These are phyloP conservation scores for Drechslerella coelobrocha DNA, from an alignment of 2,329 filamentous ascomycete species.

Conservation along the genomic window DNA sequence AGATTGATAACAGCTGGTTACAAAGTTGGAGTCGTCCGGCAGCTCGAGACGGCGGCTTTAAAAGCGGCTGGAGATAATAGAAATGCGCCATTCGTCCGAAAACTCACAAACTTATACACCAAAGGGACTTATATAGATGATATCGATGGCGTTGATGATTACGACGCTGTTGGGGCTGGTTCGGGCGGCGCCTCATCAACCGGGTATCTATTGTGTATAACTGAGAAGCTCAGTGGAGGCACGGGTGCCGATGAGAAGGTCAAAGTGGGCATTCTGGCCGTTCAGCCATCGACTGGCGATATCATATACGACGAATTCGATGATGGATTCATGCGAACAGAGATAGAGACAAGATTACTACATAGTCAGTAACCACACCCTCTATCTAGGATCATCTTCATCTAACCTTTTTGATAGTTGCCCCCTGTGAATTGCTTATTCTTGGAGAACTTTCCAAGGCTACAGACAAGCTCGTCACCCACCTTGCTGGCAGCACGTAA, in stretches of 20 bases:
- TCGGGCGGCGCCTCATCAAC: slow-evolving; percentile 70
- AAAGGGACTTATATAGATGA: slow-evolving; percentile 98
- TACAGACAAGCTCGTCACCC: slow-evolving; percentile 88
- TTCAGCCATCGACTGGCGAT: slow-evolving; percentile 93
- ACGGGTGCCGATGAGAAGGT: slow-evolving; percentile 91
- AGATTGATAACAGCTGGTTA: slow-evolving; percentile 83
- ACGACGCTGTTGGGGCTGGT: slow-evolving; percentile 48
- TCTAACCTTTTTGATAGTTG: slow-evolving; percentile 61
- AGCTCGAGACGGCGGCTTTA: slow-evolving; percentile 91
- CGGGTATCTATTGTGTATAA: slow-evolving; percentile 92
- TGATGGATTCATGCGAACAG: slow-evolving; percentile 95
- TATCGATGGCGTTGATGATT: slow-evolving; percentile 75
- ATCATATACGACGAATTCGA: slow-evolving; percentile 96
- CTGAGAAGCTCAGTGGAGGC: slow-evolving; percentile 79
- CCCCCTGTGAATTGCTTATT: slow-evolving; percentile 91
- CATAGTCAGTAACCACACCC: slow-evolving; percentile 65
- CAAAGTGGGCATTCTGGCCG: slow-evolving; percentile 86
- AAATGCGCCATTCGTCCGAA: slow-evolving; percentile 87
- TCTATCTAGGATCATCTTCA: neutral
- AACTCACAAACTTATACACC: slow-evolving; percentile 95
- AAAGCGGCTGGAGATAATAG: slow-evolving; percentile 95
- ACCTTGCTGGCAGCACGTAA: slow-evolving; percentile 78
- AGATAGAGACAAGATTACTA: slow-evolving; percentile 91
- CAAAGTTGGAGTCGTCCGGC: slow-evolving; percentile 93
- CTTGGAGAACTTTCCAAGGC: slow-evolving; percentile 88